A percentile compares a stretch with the other conserved stretches of the same genome.
Evolutionary conservation across 2,329 filamentous ascomycete genomes (phyloP).

Genomic region (Claviceps sp.): DNA sequence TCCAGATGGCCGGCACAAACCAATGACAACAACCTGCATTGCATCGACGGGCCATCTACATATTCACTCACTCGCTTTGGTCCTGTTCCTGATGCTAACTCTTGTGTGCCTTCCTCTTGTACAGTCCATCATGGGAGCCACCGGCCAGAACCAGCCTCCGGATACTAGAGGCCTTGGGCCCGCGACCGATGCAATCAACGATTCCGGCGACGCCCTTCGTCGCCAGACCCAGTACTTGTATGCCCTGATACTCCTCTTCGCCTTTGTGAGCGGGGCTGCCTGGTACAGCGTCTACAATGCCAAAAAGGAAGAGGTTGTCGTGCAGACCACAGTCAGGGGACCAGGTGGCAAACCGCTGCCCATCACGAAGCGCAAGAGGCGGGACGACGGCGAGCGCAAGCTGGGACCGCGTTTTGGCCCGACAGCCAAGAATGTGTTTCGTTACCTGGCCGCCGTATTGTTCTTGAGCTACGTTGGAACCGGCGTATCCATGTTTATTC

Average conservation of each 20-base stretch:
- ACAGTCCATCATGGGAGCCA: constrained; percentile 23
- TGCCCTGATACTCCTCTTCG: constrained; percentile 35
- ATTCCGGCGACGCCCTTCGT: constrained; percentile 28
- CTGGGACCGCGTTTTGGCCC: constrained; percentile 45
- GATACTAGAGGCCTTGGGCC: constrained; percentile 11
- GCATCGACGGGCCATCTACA: not conserved
- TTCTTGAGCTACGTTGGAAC: constrained; percentile 66
- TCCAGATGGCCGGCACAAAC: not conserved
- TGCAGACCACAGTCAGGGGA: constrained; percentile 45
- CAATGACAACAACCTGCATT: not conserved
- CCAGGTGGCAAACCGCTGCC: constrained; percentile 82
- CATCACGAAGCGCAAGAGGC: constrained; percentile 43
- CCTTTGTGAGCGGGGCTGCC: constrained; percentile 37
- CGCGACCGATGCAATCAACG: constrained; percentile 13
- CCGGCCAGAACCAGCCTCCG: constrained; percentile 19
- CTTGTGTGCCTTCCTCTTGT: not conserved
- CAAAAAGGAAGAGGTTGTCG: constrained; percentile 33
- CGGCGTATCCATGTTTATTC: constrained; percentile 57
- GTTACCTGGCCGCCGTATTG: constrained; percentile 57
- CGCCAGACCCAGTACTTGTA: constrained; percentile 37
- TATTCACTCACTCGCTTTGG: not conserved
- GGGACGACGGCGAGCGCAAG: constrained; percentile 31
- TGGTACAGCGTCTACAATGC: constrained; percentile 40
- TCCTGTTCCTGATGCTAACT: not conserved
- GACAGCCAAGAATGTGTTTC: constrained; percentile 59